Evolutionary conservation across 495 filamentous ascomycete genomes (phyloP), one percentile per base, ranked within the genome.

Genomic region (Neurospora hispaniola): DNA sequence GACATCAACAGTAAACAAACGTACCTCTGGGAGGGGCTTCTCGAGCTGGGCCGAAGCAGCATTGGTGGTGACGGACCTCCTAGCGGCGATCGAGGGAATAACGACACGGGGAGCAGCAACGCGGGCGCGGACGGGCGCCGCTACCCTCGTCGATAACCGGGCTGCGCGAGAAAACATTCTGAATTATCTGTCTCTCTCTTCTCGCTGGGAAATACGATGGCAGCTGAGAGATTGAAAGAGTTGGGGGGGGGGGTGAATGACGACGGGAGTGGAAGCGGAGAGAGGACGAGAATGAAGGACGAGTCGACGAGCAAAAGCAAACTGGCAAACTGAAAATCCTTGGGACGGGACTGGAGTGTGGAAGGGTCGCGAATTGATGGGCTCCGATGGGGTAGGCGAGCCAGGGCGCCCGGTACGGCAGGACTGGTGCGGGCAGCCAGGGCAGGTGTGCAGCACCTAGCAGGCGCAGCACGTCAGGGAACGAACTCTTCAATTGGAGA

Each of bases 21-120:
- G 76, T 83, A 91, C 89, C 84, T 86, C 80, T 73, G 90, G 94
- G 77, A 94, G 90, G 83, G 91, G 86, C 89, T 92, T 94, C 80
- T 96, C 93, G 76, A 92, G 91, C 85, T 97, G 91, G 76, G 94
- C 90, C 76, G 91, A 93, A 73, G 96, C 95, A 72, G 96, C 95
- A 84, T 98, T 92, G 70, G 94, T 98, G 69, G 95, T 98, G 80
- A 98, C 95, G 75, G 89, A 86, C 80, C 94, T 77, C 72, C 78
- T 73, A 59, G 78, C 76, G 38, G 72, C 77, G 71, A 80, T 85
- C 81, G 89, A 87, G 79, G 86, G 83, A 72, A 88, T 76, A 71
- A 89, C 83, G 75, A 85, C 72, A 80, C 83, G 78, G 31, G 78
- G 78, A 74, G 80, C 78, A 40, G 80, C 78, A 73, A 78, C 72